A percentile compares a stretch with the other conserved stretches of the same genome.
phyloP scores from a whole-genome alignment of 257 asterid species.

The Solanum acaule region DNA sequence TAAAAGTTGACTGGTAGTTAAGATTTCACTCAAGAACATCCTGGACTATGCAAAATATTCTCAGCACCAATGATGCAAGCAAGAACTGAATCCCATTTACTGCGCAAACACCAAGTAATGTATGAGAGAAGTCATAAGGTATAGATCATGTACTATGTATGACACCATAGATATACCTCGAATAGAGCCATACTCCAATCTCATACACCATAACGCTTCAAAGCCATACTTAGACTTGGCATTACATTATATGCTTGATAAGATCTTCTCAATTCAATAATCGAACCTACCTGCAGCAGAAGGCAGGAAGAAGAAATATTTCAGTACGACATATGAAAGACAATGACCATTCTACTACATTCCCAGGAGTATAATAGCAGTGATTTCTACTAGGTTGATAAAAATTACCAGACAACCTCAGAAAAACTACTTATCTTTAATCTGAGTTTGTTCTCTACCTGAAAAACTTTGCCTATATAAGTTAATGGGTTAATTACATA shows the following conservation, averaged over 20 bases:
- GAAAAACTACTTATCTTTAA: background rate
- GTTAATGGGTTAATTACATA: background rate
- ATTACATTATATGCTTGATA: conserved; percentile 96
- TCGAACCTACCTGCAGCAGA: conserved; percentile 76
- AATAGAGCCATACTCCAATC: background rate
- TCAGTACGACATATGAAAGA: background rate
- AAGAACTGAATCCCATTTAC: background rate
- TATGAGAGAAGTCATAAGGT: background rate
- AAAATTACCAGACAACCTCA: background rate
- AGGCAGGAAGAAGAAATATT: background rate
- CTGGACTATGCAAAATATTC: background rate
- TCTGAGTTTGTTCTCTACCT: background rate
- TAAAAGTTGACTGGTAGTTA: background rate
- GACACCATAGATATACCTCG: background rate
- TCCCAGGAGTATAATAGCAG: background rate
- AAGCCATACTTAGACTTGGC: conserved; percentile 84
- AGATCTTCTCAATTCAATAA: conserved; percentile 87
- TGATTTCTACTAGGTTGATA: background rate
- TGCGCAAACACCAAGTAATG: background rate
- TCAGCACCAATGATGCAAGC: background rate
- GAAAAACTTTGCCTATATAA: background rate
- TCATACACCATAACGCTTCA: conserved; percentile 77
- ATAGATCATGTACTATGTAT: background rate
- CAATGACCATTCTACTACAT: background rate
- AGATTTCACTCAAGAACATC: background rate